A percentile compares a stretch with the other conserved stretches of the same genome.
phyloP scores from a whole-genome alignment of 192 early-diverging fungal genomes.

The Coemansia sp. region DNA sequence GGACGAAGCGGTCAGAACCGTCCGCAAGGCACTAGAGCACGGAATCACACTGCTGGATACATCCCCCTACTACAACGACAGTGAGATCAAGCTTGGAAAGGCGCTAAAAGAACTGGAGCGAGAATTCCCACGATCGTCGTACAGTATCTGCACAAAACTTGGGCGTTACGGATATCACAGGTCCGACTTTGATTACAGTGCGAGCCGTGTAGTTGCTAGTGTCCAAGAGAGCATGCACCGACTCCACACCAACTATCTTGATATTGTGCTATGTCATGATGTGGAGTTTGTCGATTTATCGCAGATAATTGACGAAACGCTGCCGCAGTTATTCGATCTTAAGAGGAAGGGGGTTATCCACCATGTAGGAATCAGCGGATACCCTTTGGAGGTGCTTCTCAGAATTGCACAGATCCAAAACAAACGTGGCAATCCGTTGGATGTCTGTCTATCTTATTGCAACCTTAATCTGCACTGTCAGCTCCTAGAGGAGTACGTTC shows the following conservation, averaged over 20 bases:
- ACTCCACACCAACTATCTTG: constrained; percentile 66
- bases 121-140: constrained; percentile 64
- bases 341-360: constrained; percentile 60
- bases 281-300: constrained; percentile 72
- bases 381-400: constrained; percentile 64
- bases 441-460: constrained; percentile 68
- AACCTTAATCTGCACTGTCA: constrained; percentile 71
- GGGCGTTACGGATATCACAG: constrained; percentile 68
- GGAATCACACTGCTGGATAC: constrained; percentile 74
- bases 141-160: constrained; percentile 71
- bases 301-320: constrained; percentile 55
- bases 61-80: constrained; percentile 71
- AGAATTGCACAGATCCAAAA: constrained; percentile 60
- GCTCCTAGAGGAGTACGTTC: constrained; percentile 53
- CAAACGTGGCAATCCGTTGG: constrained; percentile 57
- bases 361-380: constrained; percentile 70
- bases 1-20: background rate
- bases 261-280: constrained; percentile 72
- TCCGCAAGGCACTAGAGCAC: constrained; percentile 33
- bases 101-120: constrained; percentile 51
- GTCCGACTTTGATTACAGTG: constrained; percentile 67
- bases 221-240: constrained; percentile 61
- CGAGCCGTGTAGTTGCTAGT: constrained; percentile 50
- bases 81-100: constrained; percentile 65
- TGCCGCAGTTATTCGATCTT: constrained; percentile 57